These are phyloP conservation scores for Penicillium waksmanii DNA, from an alignment of 495 filamentous ascomycete species.

Conservation along the genomic window DNA sequence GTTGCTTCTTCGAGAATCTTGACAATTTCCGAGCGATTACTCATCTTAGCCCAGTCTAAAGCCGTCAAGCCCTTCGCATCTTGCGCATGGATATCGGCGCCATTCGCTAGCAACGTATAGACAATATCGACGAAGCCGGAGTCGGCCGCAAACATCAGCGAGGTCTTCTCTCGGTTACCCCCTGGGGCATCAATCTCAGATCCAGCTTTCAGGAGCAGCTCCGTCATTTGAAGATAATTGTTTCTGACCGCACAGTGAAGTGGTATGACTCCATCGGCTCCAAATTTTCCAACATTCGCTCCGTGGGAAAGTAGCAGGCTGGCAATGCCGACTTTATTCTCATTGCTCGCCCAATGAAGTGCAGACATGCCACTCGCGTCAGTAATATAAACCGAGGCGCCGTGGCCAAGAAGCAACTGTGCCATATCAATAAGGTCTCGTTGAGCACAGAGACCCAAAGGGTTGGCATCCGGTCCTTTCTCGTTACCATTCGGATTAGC, in stretches of 20 bases:
- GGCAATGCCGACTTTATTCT: slow-evolving; percentile 14
- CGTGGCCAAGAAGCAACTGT: slow-evolving; percentile 20
- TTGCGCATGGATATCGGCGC: slow-evolving; percentile 11
- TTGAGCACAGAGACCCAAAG: slow-evolving; percentile 19
- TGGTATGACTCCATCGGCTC: slow-evolving; percentile 34
- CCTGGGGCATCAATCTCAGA: slow-evolving; percentile 23
- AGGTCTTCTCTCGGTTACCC: slow-evolving; percentile 24
- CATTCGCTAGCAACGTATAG: slow-evolving; percentile 11
- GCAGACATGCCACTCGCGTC: slow-evolving; percentile 12
- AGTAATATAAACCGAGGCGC: slow-evolving; percentile 19
- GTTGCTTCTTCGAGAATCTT: neutral
- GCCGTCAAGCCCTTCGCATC: slow-evolving; percentile 5
- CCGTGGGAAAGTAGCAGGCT: slow-evolving; percentile 21
- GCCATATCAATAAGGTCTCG: slow-evolving; percentile 15
- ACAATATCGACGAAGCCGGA: neutral
- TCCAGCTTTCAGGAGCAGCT: slow-evolving; percentile 28
- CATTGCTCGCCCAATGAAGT: slow-evolving; percentile 16
- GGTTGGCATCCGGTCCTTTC: neutral
- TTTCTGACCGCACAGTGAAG: slow-evolving; percentile 48
- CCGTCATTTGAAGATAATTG: slow-evolving; percentile 20
- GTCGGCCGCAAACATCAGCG: slow-evolving; percentile 26
- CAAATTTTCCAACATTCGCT: slow-evolving; percentile 14
- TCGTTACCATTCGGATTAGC: slow-evolving; percentile 20
- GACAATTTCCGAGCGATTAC: neutral
- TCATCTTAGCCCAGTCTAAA: slow-evolving; percentile 2